A percentile compares a stretch with the other conserved stretches of the same genome.
phyloP scores from a whole-genome alignment of 1,139 yeast genomes.

The Magnusiomyces paraingens region DNA sequence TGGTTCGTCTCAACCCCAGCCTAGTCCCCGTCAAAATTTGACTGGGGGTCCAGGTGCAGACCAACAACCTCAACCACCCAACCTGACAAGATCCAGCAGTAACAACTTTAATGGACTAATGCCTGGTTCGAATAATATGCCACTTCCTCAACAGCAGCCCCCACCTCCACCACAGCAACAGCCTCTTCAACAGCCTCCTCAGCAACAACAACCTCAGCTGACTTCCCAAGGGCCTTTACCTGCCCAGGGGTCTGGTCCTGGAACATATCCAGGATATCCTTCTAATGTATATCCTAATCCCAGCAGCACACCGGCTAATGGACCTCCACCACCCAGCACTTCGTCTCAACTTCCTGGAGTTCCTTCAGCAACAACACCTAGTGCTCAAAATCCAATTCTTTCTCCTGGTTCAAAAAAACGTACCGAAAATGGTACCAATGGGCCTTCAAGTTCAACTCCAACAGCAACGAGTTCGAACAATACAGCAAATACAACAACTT shows the following conservation, averaged over 20 bases:
- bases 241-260: constrained; percentile 13
- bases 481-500: constrained; percentile 18
- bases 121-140: constrained; percentile 27
- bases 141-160: constrained; percentile 16
- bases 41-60: constrained; percentile 19
- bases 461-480: constrained; percentile 21
- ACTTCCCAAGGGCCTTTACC: constrained; percentile 10
- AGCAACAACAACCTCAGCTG: constrained; percentile 14
- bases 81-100: constrained; percentile 29
- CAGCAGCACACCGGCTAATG: constrained; percentile 15
- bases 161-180: constrained; percentile 17
- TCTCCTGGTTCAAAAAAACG: constrained; percentile 19
- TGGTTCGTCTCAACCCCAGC: constrained; percentile 18
- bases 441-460: constrained; percentile 23
- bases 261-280: constrained; percentile 10
- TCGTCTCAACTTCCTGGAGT: constrained; percentile 2
- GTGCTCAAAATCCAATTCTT: constrained; percentile 7
- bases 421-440: constrained; percentile 21
- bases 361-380: constrained; percentile 11
- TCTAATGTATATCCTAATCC: constrained; percentile 16
- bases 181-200: constrained; percentile 17
- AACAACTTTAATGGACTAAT: constrained; percentile 32
- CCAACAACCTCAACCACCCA: constrained; percentile 22
- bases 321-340: constrained; percentile 15
- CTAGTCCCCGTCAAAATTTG: constrained; percentile 20